Evolutionary conservation across 805 yeast species (phyloP).

Genomic region (Blastobotrys chiropterorum): DNA sequence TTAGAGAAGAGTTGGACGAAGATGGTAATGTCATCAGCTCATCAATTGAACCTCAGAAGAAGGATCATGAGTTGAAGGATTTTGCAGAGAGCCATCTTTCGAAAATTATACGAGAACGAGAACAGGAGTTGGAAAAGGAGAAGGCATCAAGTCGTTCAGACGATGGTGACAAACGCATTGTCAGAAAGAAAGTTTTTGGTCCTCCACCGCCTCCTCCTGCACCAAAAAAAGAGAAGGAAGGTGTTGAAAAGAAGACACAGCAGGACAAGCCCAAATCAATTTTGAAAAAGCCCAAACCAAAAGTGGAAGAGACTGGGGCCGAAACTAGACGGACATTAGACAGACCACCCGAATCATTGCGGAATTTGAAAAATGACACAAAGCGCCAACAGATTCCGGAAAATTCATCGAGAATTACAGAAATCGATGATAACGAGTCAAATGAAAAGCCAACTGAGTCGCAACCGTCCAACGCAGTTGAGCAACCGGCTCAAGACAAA

Average conservation of each 20-base stretch:
- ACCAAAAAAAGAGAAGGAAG: background rate
- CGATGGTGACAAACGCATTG: background rate
- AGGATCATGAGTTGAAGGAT: constrained; percentile 16
- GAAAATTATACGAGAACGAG: constrained; percentile 6
- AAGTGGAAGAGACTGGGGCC: background rate
- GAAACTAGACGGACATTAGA: background rate
- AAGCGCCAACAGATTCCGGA: background rate
- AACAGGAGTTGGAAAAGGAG: constrained; percentile 8
- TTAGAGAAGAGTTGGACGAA: constrained; percentile 77
- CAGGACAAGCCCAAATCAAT: background rate
- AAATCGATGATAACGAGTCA: background rate
- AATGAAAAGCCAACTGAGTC: no score
- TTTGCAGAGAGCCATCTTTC: constrained; percentile 23
- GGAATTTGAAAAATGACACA: background rate
- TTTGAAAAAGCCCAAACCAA: background rate
- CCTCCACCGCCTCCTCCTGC: constrained; percentile 7
- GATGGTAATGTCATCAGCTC: constrained; percentile 60
- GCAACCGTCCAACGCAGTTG: background rate
- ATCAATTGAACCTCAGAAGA: constrained; percentile 37
- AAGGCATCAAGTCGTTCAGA: no score
- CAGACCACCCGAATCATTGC: background rate
- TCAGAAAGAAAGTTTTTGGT: constrained; percentile 4
- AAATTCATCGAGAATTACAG: background rate
- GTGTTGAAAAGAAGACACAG: background rate
- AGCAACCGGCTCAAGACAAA: background rate